Percentiles rank a stretch among this genome's conserved stretches.
Evolutionary conservation across 1,284 basidiomycete species (phyloP).

Genomic region (Ustilago crameri): DNA sequence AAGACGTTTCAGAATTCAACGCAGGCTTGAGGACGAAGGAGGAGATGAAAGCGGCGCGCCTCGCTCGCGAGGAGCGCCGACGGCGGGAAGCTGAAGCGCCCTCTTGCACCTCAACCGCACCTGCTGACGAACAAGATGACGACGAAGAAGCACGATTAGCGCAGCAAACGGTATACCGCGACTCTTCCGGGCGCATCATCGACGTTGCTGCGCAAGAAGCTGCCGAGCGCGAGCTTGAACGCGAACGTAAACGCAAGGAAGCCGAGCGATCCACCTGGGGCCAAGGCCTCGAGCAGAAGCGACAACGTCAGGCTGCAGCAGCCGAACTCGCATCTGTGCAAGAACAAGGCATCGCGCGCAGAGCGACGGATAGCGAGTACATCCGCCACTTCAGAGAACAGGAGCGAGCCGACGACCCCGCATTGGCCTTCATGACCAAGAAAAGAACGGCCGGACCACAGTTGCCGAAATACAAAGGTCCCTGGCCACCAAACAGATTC

Average conservation of each 20-base stretch:
- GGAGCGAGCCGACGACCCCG: constrained; percentile 93
- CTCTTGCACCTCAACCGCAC: not conserved
- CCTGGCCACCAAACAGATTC: constrained; percentile 91
- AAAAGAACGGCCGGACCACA: constrained; percentile 74
- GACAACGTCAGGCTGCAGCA: constrained; percentile 74
- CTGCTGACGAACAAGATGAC: constrained; percentile 68
- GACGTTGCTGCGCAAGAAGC: constrained; percentile 85
- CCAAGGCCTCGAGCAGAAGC: constrained; percentile 79
- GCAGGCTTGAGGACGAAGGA: constrained; percentile 50
- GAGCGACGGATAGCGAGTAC: constrained; percentile 83
- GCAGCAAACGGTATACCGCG: constrained; percentile 93
- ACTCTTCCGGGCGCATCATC: constrained; percentile 85
- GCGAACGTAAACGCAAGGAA: constrained; percentile 72
- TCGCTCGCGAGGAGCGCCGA: constrained; percentile 33
- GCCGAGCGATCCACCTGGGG: constrained; percentile 94
- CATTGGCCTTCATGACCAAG: constrained; percentile 88
- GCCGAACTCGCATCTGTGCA: constrained; percentile 13
- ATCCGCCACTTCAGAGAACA: constrained; percentile 83
- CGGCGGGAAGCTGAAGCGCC: constrained; percentile 5
- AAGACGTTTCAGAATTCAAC: constrained; percentile 19
- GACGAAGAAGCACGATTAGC: constrained; percentile 67
- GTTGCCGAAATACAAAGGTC: constrained; percentile 85
- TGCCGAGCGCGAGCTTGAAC: constrained; percentile 75
- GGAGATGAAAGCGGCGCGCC: constrained; percentile 51
- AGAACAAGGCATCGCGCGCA: constrained; percentile 8